Conservation (phyloP, 768 basidiomycete genomes). For the Tylopilus plumbeoviolaceoides region DNA sequence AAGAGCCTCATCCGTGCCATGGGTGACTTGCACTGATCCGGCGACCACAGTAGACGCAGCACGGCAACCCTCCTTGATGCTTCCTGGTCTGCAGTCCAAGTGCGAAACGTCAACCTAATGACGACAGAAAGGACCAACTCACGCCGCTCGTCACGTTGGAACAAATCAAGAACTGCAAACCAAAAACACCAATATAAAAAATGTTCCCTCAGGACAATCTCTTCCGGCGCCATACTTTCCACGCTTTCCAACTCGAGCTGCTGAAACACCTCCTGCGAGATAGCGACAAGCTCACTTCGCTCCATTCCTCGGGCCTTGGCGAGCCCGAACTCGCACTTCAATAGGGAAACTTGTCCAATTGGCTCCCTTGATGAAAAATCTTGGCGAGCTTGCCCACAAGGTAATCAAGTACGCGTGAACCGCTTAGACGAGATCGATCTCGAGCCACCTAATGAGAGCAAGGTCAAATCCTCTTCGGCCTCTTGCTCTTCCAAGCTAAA, state of each 20-base stretch:
- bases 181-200: conserved; percentile 94
- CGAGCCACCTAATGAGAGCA: conserved; percentile 70
- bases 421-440: conserved; percentile 77
- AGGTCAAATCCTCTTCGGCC: conserved; percentile 84
- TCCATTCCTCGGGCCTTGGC: conserved; percentile 9
- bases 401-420: conserved; percentile 62
- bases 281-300: conserved; percentile 4
- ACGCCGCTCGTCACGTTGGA: conserved; percentile 60
- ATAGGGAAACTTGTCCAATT: conserved; percentile 42
- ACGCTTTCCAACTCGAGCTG: conserved; percentile 37
- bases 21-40: conserved; percentile 67
- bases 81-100: conserved; percentile 52
- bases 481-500: conserved; percentile 64
- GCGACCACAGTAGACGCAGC: conserved; percentile 63
- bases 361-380: conserved; percentile 69
- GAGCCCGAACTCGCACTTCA: conserved; percentile 8
- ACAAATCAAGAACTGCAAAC: conserved; percentile 78
- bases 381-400: conserved; percentile 65
- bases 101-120: background rate
- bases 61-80: conserved; percentile 65
- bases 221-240: conserved; percentile 59
- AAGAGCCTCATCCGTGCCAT: conserved; percentile 76
- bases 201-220: conserved; percentile 66
- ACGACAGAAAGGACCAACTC: background rate
- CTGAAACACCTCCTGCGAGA: conserved; percentile 30